These are phyloP conservation scores for Lachancea nothofagi DNA, from an alignment of 805 yeast species.

Conservation along the genomic window DNA sequence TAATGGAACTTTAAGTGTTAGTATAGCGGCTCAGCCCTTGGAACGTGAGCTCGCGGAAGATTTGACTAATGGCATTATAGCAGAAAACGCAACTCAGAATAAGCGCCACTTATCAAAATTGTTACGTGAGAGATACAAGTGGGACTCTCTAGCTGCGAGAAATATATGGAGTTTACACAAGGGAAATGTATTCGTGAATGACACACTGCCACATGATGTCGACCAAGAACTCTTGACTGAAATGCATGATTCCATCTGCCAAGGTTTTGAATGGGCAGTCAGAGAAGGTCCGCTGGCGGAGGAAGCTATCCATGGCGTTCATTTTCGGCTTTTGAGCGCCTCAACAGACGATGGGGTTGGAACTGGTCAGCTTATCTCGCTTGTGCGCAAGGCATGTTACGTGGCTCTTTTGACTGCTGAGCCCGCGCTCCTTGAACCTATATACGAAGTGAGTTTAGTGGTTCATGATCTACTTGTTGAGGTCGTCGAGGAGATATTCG, in stretches of 20 bases:
- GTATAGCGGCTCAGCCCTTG: slow-evolving; percentile 74
- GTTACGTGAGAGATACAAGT: slow-evolving; percentile 53
- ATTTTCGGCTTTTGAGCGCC: slow-evolving; percentile 57
- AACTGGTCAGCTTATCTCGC: slow-evolving; percentile 71
- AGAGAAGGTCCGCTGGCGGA: slow-evolving; percentile 91
- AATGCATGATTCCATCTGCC: slow-evolving; percentile 51
- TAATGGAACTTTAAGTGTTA: slow-evolving; percentile 49
- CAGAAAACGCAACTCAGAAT: slow-evolving; percentile 39
- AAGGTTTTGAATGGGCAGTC: slow-evolving; percentile 81
- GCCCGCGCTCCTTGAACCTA: slow-evolving; percentile 80
- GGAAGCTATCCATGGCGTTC: slow-evolving; percentile 66
- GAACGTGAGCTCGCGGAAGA: slow-evolving; percentile 43
- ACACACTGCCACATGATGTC: slow-evolving; percentile 66
- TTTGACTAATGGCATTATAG: slow-evolving; percentile 34
- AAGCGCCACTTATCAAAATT: slow-evolving; percentile 47
- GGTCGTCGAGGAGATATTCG: slow-evolving; percentile 46
- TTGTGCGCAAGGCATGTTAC: slow-evolving; percentile 79
- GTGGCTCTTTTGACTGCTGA: slow-evolving; percentile 71
- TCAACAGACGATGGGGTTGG: slow-evolving; percentile 44
- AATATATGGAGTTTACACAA: slow-evolving; percentile 78
- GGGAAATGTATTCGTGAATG: slow-evolving; percentile 58
- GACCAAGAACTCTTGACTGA: slow-evolving; percentile 45
- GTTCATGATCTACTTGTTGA: slow-evolving; percentile 46
- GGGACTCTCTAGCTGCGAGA: slow-evolving; percentile 83
- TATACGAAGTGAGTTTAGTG: slow-evolving; percentile 54